These are phyloP conservation scores for Nicotiana obtusifolia DNA, from an alignment of 257 asterid species.

Conservation along the genomic window DNA sequence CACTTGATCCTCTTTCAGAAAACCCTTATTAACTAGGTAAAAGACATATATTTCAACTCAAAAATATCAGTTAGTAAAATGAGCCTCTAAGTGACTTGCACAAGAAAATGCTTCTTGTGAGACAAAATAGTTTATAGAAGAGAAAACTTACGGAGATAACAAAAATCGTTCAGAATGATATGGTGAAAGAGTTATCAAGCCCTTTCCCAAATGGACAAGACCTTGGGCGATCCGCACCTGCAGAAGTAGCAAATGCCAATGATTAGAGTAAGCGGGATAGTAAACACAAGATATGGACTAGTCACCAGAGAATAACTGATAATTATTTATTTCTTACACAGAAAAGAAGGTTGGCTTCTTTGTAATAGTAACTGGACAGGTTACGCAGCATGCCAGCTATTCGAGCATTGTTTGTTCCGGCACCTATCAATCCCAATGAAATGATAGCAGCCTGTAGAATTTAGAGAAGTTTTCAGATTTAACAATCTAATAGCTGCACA, in stretches of 20 bases:
- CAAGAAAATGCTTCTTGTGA: neutral
- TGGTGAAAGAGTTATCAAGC: constrained; percentile 81
- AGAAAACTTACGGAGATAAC: constrained; percentile 67
- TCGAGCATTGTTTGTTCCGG: constrained; percentile 94
- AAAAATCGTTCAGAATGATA: constrained; percentile 82
- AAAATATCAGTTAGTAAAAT: neutral
- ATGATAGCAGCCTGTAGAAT: constrained; percentile 66
- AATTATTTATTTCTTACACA: constrained; percentile 41
- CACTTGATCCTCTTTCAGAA: neutral
- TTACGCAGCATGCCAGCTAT: constrained; percentile 95
- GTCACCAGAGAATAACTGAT: neutral
- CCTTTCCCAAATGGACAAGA: constrained; percentile 89
- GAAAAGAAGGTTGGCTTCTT: constrained; percentile 88
- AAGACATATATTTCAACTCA: neutral
- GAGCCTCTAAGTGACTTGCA: neutral
- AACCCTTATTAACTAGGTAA: neutral
- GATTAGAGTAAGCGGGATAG: neutral
- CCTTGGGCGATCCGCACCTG: constrained; percentile 99
- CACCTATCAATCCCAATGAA: constrained; percentile 88
- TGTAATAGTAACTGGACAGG: constrained; percentile 81
- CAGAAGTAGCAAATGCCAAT: constrained; percentile 14
- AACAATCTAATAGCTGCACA: neutral
- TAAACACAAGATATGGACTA: neutral
- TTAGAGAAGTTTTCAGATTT: constrained; percentile 5
- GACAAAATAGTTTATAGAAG: neutral